These are phyloP conservation scores for Leccinellum luteum DNA, from an alignment of 768 basidiomycete genomes.

Conservation along the genomic window DNA sequence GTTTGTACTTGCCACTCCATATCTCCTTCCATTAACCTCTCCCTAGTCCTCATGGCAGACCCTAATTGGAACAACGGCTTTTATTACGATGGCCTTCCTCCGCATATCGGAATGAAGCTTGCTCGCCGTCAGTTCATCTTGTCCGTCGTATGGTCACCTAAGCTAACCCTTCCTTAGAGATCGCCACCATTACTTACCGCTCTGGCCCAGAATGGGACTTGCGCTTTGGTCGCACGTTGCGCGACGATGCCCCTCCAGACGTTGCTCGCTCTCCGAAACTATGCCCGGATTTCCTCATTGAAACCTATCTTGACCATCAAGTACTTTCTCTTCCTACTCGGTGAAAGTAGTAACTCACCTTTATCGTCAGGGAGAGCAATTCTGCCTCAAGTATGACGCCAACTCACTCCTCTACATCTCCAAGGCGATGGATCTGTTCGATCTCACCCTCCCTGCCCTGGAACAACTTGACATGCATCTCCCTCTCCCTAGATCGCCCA, in stretches of 20 bases:
- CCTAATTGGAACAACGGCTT: constrained; percentile 99
- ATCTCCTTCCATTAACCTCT: constrained; percentile 1
- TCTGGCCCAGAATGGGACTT: constrained; percentile 99
- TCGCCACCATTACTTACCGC: constrained; percentile 98
- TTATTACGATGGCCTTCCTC: constrained; percentile 93
- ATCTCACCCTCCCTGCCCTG: constrained; percentile 82
- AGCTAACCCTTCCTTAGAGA: constrained; percentile 53
- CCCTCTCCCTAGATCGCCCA: constrained; percentile 22
- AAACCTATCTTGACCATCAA: constrained; percentile 96
- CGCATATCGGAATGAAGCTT: constrained; percentile 97
- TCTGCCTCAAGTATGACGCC: constrained; percentile 98
- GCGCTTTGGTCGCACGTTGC: constrained; percentile 85
- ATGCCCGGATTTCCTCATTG: constrained; percentile 97
- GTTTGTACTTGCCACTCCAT: constrained; percentile 38
- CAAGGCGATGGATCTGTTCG: constrained; percentile 99
- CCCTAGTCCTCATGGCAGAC: constrained; percentile 93
- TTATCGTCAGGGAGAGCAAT: constrained; percentile 76
- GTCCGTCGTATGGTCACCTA: not conserved
- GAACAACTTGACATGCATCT: constrained; percentile 57
- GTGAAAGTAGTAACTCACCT: constrained; percentile 1
- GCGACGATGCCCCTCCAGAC: constrained; percentile 22
- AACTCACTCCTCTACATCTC: constrained; percentile 98
- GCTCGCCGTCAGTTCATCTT: constrained; percentile 74
- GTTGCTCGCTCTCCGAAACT: constrained; percentile 57
- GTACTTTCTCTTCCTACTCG: constrained; percentile 26